Conservation (phyloP, 495 filamentous ascomycete species). For the Aspergillus nanangensis region DNA sequence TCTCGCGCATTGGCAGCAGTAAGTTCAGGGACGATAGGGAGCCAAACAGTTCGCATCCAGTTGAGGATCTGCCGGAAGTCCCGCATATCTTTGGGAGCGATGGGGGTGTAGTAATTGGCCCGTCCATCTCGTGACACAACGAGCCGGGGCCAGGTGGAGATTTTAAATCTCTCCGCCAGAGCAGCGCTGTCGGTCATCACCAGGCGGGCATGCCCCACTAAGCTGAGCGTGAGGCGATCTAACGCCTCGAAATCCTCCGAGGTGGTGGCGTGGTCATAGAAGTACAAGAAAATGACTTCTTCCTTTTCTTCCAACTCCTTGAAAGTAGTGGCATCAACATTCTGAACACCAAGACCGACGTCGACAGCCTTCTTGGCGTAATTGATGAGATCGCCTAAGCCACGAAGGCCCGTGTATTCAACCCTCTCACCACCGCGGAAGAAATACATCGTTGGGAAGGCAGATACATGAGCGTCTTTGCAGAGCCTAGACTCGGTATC, state of each 20-base stretch:
- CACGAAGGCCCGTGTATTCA: conserved; percentile 89
- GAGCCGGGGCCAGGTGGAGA: conserved; percentile 90
- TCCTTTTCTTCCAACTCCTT: conserved; percentile 86
- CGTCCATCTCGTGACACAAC: conserved; percentile 85
- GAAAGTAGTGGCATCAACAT: conserved; percentile 73
- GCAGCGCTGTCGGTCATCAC: conserved; percentile 78
- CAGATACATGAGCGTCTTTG: conserved; percentile 74
- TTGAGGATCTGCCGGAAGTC: conserved; percentile 72
- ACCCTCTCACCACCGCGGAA: conserved; percentile 89
- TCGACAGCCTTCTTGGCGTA: conserved; percentile 86
- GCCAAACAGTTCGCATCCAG: conserved; percentile 96
- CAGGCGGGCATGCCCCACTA: conserved; percentile 87
- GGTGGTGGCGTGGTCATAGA: conserved; percentile 93
- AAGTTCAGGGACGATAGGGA: conserved; percentile 95
- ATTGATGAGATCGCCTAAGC: conserved; percentile 81
- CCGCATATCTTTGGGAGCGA: conserved; percentile 85
- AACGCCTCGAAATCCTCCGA: conserved; percentile 86
- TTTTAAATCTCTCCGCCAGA: conserved; percentile 79
- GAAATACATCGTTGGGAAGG: conserved; percentile 87
- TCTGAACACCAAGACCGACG: conserved; percentile 66
- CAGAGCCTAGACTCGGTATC: conserved; percentile 78
- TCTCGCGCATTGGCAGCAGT: conserved; percentile 86
- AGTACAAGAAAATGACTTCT: conserved; percentile 94
- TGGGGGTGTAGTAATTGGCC: conserved; percentile 78
- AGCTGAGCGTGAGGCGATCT: conserved; percentile 75